Conservation (phyloP, 345 rosid genomes). For the Dipteronia sinensis region DNA sequence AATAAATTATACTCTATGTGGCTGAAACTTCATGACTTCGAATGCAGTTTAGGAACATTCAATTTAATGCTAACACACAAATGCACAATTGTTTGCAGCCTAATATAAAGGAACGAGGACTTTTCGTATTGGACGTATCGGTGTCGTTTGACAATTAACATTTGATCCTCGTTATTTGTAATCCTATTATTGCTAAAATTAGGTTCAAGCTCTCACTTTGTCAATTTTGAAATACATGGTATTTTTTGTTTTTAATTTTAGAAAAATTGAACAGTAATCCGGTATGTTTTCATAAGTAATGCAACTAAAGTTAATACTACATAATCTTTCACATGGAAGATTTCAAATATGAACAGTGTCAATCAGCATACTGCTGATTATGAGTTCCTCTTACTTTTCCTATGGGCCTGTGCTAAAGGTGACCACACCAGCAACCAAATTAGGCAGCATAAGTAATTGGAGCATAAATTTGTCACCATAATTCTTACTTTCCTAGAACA, state of each 20-base stretch:
- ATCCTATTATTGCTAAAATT: slow-evolving; percentile 2
- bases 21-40: not conserved
- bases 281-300: not conserved
- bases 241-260: not conserved
- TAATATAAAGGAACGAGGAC: not conserved
- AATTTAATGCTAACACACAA: not conserved
- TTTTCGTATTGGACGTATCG: not conserved
- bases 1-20: not conserved
- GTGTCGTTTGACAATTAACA: not conserved
- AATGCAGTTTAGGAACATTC: too few species aligned
- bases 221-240: not conserved
- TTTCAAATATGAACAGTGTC: not conserved
- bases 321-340: not conserved
- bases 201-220: not conserved
- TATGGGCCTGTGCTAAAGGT: not conserved
- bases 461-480: not conserved
- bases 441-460: not conserved
- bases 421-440: not conserved
- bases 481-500: not conserved
- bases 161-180: not conserved
- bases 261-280: not conserved
- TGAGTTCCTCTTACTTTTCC: not conserved
- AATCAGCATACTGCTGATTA: not conserved
- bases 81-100: too few species aligned
- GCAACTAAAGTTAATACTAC: not conserved